Evolutionary conservation across 768 basidiomycete genomes (phyloP), one percentile per base, ranked within the genome.

Genomic region (Thelephora ganbajun): DNA sequence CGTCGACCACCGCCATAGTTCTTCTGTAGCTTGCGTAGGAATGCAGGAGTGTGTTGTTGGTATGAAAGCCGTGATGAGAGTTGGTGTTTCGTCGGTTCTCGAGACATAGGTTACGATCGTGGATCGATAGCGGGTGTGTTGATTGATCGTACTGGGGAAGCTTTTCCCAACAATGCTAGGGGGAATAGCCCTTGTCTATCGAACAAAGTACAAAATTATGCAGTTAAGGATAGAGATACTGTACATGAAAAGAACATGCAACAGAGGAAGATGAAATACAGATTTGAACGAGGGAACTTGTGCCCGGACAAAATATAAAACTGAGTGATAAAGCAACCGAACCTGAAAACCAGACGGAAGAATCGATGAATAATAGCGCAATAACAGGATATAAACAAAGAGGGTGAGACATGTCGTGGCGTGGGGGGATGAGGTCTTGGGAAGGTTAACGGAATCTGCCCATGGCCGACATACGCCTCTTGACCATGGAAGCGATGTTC

Each of bases 1-100:
- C 45, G 12, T 2, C 46, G 43, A 16, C 67, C 57, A 11, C 83
- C 84, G 3, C 74, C 72, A 47, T 83, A 65, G 30, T 69, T 71
- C 52, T 77, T 76, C 52, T 85, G 74, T 26, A 88, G 65, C 53
- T 76, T 79, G 51, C 70, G 74, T 12, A 86, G 65, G 59, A 86
- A 86, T 1, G 71, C 62, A 2, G 85, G 85, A 0, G 72, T 76
- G 19, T 69, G 65, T 33, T 73, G 68, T 53, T 69, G 71, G 60
- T 86, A 87, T 2, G 78, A 61, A 14, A 87, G 73, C 36, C 76
- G 70, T 2, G 83, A 77, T 7, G 84, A 87, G 37, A 86, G 70
- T 52, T 87, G 85, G 43, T 78, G 72, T 35, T 74, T 69, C 14
- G 76, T 84, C 6, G 77, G 83, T 58, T 87, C 84, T 62, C 70